Percentiles rank a stretch among this genome's conserved stretches.
phyloP scores from a whole-genome alignment of 805 yeast genomes.

The Cyberlindnera veronae region DNA sequence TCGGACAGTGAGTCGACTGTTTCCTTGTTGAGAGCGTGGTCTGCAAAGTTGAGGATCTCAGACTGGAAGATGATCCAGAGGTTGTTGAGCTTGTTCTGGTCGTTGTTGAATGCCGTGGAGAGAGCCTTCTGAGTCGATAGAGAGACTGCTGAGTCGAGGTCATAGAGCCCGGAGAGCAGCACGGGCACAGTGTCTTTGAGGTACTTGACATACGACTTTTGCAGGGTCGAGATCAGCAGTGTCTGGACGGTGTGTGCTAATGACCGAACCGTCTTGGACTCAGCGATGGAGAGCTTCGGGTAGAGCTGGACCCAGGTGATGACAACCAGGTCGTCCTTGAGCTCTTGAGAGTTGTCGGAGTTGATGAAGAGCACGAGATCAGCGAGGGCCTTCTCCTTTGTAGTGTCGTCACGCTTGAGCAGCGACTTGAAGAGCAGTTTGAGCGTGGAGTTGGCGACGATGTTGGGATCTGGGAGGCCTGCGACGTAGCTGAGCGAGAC shows the following conservation, averaged over 20 bases:
- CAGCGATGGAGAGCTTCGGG: slow-evolving; percentile 73
- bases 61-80: slow-evolving; percentile 58
- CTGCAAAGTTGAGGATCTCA: slow-evolving; percentile 53
- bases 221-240: slow-evolving; percentile 43
- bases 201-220: slow-evolving; percentile 59
- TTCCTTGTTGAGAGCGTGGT: slow-evolving; percentile 53
- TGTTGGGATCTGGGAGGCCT: slow-evolving; percentile 70
- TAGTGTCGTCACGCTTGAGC: slow-evolving; percentile 75
- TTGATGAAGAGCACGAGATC: slow-evolving; percentile 44
- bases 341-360: slow-evolving; percentile 18
- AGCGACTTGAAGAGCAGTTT: slow-evolving; percentile 71
- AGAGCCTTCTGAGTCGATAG: slow-evolving; percentile 46
- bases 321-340: slow-evolving; percentile 52
- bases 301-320: slow-evolving; percentile 77
- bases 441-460: slow-evolving; percentile 44
- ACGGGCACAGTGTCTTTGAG: slow-evolving; percentile 70
- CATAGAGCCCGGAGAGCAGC: slow-evolving; percentile 70
- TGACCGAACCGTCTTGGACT: slow-evolving; percentile 59
- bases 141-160: slow-evolving; percentile 61
- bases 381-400: slow-evolving; percentile 73
- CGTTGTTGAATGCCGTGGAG: slow-evolving; percentile 51
- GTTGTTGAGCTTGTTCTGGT: slow-evolving; percentile 48
- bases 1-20: slow-evolving; percentile 66
- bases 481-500: slow-evolving; percentile 73
- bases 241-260: slow-evolving; percentile 66